These are phyloP conservation scores for Botrytis sinoallii DNA, from an alignment of 2,329 filamentous ascomycete species.

Conservation along the genomic window DNA sequence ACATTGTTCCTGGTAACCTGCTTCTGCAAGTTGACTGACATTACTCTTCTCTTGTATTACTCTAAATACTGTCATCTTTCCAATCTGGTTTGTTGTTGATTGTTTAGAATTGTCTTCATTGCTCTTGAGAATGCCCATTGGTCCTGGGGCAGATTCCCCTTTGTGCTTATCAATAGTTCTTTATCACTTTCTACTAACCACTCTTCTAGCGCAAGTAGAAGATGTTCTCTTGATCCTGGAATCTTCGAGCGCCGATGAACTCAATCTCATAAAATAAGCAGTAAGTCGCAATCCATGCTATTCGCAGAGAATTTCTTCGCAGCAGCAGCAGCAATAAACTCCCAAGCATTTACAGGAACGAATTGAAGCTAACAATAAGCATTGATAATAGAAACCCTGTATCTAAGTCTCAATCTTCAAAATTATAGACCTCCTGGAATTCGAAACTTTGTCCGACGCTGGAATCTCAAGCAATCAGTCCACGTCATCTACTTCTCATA, in stretches of 20 bases:
- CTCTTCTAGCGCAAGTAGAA: neutral
- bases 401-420: neutral
- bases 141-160: neutral
- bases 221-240: too few relatives aligned
- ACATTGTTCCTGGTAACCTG: fast-evolving
- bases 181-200: too few relatives aligned
- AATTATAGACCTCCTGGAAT: too few relatives aligned
- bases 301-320: neutral
- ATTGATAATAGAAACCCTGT: neutral
- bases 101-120: neutral
- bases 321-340: neutral
- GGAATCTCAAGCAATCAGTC: neutral
- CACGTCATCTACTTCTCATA: neutral
- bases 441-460: neutral
- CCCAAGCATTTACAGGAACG: neutral
- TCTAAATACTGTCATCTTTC: neutral
- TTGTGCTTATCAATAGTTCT: neutral
- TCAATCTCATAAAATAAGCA: neutral
- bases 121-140: neutral
- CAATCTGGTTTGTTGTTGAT: too few relatives aligned
- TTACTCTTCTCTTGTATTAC: neutral
- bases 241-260: neutral
- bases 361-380: neutral
- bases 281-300: neutral
- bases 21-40: fast-evolving